Percentiles rank a stretch among this genome's conserved stretches.
Evolutionary conservation across 2,329 filamentous ascomycete species (phyloP).

Genomic region (Calonectria hongkongensis): DNA sequence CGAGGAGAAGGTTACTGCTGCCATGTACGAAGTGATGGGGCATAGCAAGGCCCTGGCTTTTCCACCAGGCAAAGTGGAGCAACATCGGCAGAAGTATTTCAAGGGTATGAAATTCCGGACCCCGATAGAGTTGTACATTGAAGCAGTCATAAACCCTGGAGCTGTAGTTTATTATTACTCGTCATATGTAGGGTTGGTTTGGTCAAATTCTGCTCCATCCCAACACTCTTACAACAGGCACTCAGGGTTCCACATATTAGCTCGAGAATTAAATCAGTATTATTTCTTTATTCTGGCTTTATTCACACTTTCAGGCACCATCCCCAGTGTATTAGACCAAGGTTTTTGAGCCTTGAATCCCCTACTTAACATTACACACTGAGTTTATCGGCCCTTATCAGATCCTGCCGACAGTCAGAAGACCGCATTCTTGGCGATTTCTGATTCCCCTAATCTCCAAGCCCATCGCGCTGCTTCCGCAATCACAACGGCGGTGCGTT

Average conservation of each 20-base stretch:
- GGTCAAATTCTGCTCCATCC: too few relatives aligned
- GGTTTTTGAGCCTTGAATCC: background rate
- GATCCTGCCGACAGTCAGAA: background rate
- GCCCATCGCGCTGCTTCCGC: background rate
- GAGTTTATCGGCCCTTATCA: background rate
- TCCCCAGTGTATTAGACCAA: too few relatives aligned
- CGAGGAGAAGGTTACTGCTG: background rate
- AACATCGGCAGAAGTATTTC: background rate
- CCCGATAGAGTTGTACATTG: too few relatives aligned
- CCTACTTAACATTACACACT: background rate
- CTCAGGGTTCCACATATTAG: too few relatives aligned
- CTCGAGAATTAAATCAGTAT: too few relatives aligned
- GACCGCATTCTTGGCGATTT: background rate
- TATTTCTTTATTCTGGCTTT: too few relatives aligned
- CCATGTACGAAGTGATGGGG: slow-evolving; percentile 10
- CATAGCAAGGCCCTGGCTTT: background rate
- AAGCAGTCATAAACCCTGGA: too few relatives aligned
- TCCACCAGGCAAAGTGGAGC: background rate
- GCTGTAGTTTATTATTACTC: too few relatives aligned
- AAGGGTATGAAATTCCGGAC: background rate
- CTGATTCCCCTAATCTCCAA: background rate
- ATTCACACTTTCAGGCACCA: too few relatives aligned
- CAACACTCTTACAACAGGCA: too few relatives aligned
- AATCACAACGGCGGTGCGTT: slow-evolving; percentile 67
- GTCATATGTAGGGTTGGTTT: too few relatives aligned